Percentiles rank a stretch among this genome's conserved stretches.
These are phyloP conservation scores for Amanita subjunquillea DNA, from an alignment of 768 basidiomycete genomes.

Conservation along the genomic window DNA sequence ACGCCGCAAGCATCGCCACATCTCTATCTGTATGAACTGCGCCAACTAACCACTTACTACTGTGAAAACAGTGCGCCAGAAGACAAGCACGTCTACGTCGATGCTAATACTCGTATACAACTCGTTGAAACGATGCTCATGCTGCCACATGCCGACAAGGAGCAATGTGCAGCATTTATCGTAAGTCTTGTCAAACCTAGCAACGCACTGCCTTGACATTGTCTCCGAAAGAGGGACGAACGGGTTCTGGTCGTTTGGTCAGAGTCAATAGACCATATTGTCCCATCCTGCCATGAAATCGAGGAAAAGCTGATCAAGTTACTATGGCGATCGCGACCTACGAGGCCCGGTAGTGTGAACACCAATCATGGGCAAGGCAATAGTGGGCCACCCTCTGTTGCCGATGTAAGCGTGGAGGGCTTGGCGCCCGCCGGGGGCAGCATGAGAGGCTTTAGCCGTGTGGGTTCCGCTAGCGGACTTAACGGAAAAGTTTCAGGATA, in stretches of 20 bases:
- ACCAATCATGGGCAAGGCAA: constrained; percentile 5
- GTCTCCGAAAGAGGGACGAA: constrained; percentile 56
- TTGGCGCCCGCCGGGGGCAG: not conserved
- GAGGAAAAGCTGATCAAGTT: constrained; percentile 73
- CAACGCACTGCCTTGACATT: not conserved
- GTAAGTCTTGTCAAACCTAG: constrained; percentile 28
- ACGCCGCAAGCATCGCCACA: not conserved
- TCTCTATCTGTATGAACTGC: not conserved
- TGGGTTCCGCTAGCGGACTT: not conserved
- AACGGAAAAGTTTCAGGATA: not conserved
- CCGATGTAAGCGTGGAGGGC: not conserved
- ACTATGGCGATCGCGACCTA: constrained; percentile 52
- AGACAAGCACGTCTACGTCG: constrained; percentile 55
- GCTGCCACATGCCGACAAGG: constrained; percentile 74
- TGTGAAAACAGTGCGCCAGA: constrained; percentile 36
- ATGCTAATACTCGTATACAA: constrained; percentile 78
- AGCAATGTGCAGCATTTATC: constrained; percentile 83
- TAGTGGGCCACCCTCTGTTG: not conserved
- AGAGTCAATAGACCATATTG: constrained; percentile 67
- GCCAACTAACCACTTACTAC: not conserved
- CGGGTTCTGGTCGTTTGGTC: constrained; percentile 81
- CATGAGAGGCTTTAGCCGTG: constrained; percentile 1
- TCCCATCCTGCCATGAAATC: constrained; percentile 64
- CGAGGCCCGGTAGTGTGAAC: constrained; percentile 6
- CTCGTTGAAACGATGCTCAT: constrained; percentile 70